A percentile compares a stretch with the other conserved stretches of the same genome.
phyloP scores from a whole-genome alignment of 2,329 filamentous ascomycete genomes.

The Fusarium austroafricanum region DNA sequence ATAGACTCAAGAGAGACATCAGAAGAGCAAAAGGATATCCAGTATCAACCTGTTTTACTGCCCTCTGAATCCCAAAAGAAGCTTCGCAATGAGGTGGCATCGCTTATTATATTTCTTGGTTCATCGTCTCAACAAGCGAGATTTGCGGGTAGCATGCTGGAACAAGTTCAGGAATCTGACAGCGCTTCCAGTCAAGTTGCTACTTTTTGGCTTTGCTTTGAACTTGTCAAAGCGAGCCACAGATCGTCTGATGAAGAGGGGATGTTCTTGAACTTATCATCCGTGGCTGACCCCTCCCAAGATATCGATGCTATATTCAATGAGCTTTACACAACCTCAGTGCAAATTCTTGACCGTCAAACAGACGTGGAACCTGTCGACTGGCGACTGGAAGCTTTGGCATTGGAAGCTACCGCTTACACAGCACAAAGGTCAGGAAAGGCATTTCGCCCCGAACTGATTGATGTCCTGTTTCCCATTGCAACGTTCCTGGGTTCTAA shows the following conservation, averaged over 20 bases:
- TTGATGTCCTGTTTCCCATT: conserved; percentile 92
- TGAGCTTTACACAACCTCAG: conserved; percentile 77
- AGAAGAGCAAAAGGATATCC: conserved; percentile 20
- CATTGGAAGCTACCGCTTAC: conserved; percentile 82
- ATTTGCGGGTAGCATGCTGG: conserved; percentile 74
- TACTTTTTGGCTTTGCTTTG: conserved; percentile 83
- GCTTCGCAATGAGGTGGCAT: conserved; percentile 67
- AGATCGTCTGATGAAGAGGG: conserved; percentile 67
- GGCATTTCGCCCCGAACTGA: conserved; percentile 84
- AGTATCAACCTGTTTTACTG: conserved; percentile 72
- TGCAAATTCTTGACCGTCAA: conserved; percentile 69
- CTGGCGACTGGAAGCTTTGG: conserved; percentile 81
- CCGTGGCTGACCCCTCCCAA: conserved; percentile 51
- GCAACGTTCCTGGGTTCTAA: conserved; percentile 85
- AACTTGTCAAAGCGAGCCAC: conserved; percentile 72
- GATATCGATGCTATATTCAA: conserved; percentile 63
- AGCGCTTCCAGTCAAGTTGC: conserved; percentile 71
- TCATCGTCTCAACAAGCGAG: conserved; percentile 68
- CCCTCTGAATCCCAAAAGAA: conserved; percentile 73
- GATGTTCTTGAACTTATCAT: conserved; percentile 71
- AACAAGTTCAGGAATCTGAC: conserved; percentile 66
- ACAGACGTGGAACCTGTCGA: conserved; percentile 64
- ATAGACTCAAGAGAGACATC: conserved; percentile 39
- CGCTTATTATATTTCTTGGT: conserved; percentile 68
- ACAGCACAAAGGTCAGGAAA: conserved; percentile 74